A percentile compares a stretch with the other conserved stretches of the same genome.
Conservation (phyloP, 2,329 filamentous ascomycete species). For the Xylogone sp. region DNA sequence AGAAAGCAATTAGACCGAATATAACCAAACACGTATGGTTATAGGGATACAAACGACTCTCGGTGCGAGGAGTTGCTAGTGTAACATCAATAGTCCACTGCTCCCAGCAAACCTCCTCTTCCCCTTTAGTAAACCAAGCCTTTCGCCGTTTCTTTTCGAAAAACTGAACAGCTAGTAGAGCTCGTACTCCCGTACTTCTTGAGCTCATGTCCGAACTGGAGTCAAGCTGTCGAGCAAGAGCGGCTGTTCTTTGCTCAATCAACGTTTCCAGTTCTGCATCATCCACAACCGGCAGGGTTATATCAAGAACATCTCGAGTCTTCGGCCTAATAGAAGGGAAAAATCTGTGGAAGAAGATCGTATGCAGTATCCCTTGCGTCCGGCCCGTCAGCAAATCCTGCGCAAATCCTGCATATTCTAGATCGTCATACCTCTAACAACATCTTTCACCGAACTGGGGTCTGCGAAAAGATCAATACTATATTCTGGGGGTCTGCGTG, state of each 20-base stretch:
- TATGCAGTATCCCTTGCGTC: constrained; percentile 76
- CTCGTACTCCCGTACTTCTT: constrained; percentile 57
- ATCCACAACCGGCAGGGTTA: constrained; percentile 84
- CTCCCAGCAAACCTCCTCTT: constrained; percentile 97
- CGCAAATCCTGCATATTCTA: no score
- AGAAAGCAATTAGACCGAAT: constrained; percentile 2
- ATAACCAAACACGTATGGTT: neutral
- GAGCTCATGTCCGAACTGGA: constrained; percentile 43
- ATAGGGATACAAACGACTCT: constrained; percentile 63
- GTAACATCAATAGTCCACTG: constrained; percentile 91
- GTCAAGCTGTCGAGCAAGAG: constrained; percentile 75
- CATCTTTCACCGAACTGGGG: constrained; percentile 82
- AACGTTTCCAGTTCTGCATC: constrained; percentile 89
- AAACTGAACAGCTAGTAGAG: constrained; percentile 84
- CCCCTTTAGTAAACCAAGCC: constrained; percentile 73
- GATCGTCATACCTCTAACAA: constrained; percentile 80
- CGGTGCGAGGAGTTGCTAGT: constrained; percentile 84
- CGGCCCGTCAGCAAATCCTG: constrained; percentile 7
- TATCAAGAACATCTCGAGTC: constrained; percentile 84
- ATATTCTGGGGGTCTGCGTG: constrained; percentile 74
- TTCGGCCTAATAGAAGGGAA: constrained; percentile 82
- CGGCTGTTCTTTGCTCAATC: constrained; percentile 81
- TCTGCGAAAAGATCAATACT: constrained; percentile 93
- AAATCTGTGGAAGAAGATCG: constrained; percentile 98
- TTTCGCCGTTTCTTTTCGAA: constrained; percentile 88